Evolutionary conservation across 116 monocot genomes (phyloP).

Genomic region (Posidonia oceanica): DNA sequence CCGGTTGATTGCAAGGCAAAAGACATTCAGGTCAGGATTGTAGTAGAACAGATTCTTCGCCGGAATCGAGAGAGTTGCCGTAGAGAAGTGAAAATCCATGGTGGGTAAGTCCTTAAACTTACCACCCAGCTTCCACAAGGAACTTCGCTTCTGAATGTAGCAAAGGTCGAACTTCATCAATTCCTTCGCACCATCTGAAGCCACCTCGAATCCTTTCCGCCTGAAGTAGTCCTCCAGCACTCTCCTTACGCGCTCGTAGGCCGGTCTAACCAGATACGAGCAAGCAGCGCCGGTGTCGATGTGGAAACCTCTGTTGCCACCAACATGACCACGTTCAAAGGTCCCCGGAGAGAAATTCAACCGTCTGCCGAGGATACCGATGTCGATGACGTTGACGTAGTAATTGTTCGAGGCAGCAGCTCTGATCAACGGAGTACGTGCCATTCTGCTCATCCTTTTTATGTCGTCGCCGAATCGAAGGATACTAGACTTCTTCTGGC

Average conservation of each 20-base stretch:
- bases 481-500: slow-evolving; percentile 21
- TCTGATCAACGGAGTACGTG: slow-evolving; percentile 20
- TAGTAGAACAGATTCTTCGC: not conserved
- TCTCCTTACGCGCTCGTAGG: slow-evolving; percentile 32
- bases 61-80: not conserved
- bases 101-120: not conserved
- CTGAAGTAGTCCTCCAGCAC: slow-evolving; percentile 15
- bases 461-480: slow-evolving; percentile 30
- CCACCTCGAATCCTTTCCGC: not conserved
- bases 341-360: not conserved
- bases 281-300: slow-evolving; percentile 56
- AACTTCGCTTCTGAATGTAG: not conserved
- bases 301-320: slow-evolving; percentile 32
- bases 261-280: slow-evolving; percentile 32
- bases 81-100: not conserved
- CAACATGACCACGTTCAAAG: slow-evolving; percentile 35
- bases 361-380: not conserved
- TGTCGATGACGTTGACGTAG: slow-evolving; percentile 33
- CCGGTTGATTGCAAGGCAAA: not conserved
- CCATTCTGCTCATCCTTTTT: not conserved
- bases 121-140: not conserved
- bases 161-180: not conserved
- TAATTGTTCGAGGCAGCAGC: slow-evolving; percentile 6
- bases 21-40: not conserved
- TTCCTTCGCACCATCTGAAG: not conserved